Percentiles rank a stretch among this genome's conserved stretches.
Evolutionary conservation across 129 eudicot genomes (phyloP).

Genomic region (Arctium minus): DNA sequence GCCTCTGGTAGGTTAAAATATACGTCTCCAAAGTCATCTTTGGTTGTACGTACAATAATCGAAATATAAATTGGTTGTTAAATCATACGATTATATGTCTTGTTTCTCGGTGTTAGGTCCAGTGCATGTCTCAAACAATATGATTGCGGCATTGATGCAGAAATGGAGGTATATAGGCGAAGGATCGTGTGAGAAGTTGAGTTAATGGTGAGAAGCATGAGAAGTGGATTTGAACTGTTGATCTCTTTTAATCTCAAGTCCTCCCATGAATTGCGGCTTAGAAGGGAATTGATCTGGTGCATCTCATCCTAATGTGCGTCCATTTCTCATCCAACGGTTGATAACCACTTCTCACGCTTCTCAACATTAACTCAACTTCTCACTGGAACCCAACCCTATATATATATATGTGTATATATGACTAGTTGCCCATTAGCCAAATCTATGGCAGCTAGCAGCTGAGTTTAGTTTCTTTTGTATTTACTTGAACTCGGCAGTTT

Average conservation of each 20-base stretch:
- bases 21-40: conserved; percentile 53
- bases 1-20: conserved; percentile 34
- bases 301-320: too few relatives aligned
- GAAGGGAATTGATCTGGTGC: too few relatives aligned
- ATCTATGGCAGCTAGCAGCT: conserved; percentile 61
- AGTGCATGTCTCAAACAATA: neutral
- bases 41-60: conserved; percentile 29
- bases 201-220: too few relatives aligned
- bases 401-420: neutral
- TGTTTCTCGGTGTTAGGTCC: neutral
- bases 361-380: too few relatives aligned
- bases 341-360: too few relatives aligned
- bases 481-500: neutral
- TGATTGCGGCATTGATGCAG: neutral
- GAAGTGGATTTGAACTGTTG: too few relatives aligned
- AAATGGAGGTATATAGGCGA: neutral
- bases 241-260: too few relatives aligned
- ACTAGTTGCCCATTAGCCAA: conserved; percentile 63
- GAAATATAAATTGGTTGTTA: neutral
- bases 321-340: too few relatives aligned
- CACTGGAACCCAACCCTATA: too few relatives aligned
- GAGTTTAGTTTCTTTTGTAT: conserved; percentile 17
- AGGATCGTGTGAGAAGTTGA: too few relatives aligned
- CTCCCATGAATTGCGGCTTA: too few relatives aligned
- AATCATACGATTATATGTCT: neutral